Base-by-base conservation (phyloP, 768 basidiomycete species). In the Suillus alpinus region DNA sequence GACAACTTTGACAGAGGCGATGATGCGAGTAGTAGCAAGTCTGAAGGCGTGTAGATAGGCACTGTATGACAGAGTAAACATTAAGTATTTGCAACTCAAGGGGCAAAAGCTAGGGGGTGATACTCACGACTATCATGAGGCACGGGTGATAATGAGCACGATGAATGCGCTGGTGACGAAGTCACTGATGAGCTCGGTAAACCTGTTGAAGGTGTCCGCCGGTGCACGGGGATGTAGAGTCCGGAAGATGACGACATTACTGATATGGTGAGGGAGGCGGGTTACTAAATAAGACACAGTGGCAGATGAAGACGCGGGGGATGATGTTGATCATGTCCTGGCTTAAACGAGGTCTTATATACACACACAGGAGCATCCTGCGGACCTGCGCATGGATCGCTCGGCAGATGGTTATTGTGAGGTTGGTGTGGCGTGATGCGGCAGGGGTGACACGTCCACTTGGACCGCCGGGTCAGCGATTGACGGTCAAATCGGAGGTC, bases 161-260 rank as follows among this genome's bases (percentile, higher is more conserved):
- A n/a, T n/a, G n/a, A n/a, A n/a, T 14, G 2, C 0, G 66, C 31
- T 32, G 68, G 64, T 6, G 69, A 69, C 1, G 67, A 56, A 5
- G 56, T 26, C 4, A 61, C 52, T 26, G 68, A 69, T 23, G 61
- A 62, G 32, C 46, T 32, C 20, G 73, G 68, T 20, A 65, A 61
- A 14, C 56, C 26, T 37, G 47, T 37, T 26, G 60, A 58, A 40
- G 16, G 56, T 47, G 58, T 52, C 32, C 80, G 77, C 62, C 71
- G 75, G 56, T 81, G 81, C 0, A 81, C 59, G 36, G 81, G 80
- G 36, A 81, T 58, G 58, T 82, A 81, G 36, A 77, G 67, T 10
- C 26, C 46, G 37, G 64, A 44, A 39, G 70, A 37, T 5, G 70
- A 67, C 34, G 75, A 71, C 72, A 77, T 74, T 53, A 47, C 59